These are phyloP conservation scores for Lasiosphaeriaceae sp. DNA, from an alignment of 495 filamentous ascomycete genomes.

Conservation along the genomic window DNA sequence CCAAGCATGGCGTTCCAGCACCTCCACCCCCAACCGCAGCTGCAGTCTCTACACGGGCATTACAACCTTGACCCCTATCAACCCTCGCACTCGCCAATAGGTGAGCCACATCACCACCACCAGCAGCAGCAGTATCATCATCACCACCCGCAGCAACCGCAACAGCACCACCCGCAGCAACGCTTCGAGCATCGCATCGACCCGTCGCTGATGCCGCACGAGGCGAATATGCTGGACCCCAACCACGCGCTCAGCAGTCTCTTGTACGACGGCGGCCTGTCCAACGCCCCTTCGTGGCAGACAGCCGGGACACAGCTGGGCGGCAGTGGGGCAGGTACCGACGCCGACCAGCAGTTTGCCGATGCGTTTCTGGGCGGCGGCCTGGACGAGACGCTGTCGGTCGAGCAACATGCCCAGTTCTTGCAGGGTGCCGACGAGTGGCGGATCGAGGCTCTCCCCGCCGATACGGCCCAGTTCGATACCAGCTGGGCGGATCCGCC, in stretches of 20 bases:
- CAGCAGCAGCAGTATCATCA: conserved; percentile 15
- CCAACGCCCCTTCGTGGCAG: conserved; percentile 11
- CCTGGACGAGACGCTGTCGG: conserved; percentile 21
- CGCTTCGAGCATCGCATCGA: conserved; percentile 29
- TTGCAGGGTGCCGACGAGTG: conserved; percentile 23
- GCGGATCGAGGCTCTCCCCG: conserved; percentile 29
- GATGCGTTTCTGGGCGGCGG: conserved; percentile 12
- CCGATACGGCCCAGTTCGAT: conserved; percentile 21
- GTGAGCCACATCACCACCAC: not conserved
- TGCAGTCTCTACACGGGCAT: conserved; percentile 9
- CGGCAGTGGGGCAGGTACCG: not conserved
- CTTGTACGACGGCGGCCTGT: conserved; percentile 7
- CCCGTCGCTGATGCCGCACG: conserved; percentile 18
- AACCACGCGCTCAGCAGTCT: conserved; percentile 15
- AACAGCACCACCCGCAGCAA: conserved; percentile 19
- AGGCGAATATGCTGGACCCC: conserved; percentile 8
- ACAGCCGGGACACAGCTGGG: conserved; percentile 6
- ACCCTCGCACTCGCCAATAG: conserved; percentile 5
- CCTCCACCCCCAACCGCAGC: not conserved
- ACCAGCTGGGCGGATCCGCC: conserved; percentile 19
- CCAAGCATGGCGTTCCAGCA: conserved; percentile 32
- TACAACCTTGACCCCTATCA: conserved; percentile 17
- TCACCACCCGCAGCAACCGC: conserved; percentile 8
- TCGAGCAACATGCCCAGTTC: conserved; percentile 20
- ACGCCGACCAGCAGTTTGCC: conserved; percentile 19